Conservation (phyloP, 2,329 filamentous ascomycete species). For the Aspergillus fumigatiaffinis region DNA sequence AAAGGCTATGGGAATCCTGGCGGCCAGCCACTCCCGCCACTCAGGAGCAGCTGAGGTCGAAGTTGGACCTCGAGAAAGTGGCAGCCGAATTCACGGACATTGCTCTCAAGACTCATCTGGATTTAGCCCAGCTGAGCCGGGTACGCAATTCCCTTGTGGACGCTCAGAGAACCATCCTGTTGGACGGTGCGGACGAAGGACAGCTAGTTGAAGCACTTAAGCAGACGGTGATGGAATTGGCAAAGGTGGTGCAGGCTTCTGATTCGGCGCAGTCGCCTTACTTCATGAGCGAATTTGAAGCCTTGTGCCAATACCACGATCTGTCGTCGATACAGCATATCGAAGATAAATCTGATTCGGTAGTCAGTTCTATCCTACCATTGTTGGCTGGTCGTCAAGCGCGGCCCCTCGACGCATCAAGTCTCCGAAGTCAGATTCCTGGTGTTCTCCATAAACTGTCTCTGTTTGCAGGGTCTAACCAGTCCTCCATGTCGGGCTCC, state of each 20-base stretch:
- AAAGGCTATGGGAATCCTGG: slow-evolving; percentile 69
- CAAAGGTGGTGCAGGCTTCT: slow-evolving; percentile 26
- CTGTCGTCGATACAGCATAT: slow-evolving; percentile 20
- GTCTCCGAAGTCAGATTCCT: slow-evolving; percentile 31
- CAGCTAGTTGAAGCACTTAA: slow-evolving; percentile 35
- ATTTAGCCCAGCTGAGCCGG: slow-evolving; percentile 32
- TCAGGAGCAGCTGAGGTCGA: slow-evolving; percentile 28
- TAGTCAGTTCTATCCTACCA: slow-evolving; percentile 29
- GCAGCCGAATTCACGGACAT: slow-evolving; percentile 36
- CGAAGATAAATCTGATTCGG: slow-evolving; percentile 8
- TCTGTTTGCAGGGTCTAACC: slow-evolving; percentile 32
- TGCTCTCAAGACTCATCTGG: slow-evolving; percentile 33
- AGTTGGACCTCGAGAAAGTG: slow-evolving; percentile 34
- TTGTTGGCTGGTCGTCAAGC: slow-evolving; percentile 38
- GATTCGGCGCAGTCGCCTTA: slow-evolving; percentile 35
- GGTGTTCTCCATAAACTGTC: slow-evolving; percentile 33
- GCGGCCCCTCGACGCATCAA: slow-evolving; percentile 30
- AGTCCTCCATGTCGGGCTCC: slow-evolving; percentile 29
- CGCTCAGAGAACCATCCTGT: slow-evolving; percentile 35
- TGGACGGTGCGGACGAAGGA: slow-evolving; percentile 34
- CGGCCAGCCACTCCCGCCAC: slow-evolving; percentile 55
- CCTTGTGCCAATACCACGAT: slow-evolving; percentile 45
- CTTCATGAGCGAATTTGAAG: slow-evolving; percentile 45
- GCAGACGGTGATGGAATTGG: slow-evolving; percentile 35
- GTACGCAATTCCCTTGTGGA: slow-evolving; percentile 37